Conservation (phyloP, 2,329 filamentous ascomycete genomes). For the Aspergillus nomiae region DNA sequence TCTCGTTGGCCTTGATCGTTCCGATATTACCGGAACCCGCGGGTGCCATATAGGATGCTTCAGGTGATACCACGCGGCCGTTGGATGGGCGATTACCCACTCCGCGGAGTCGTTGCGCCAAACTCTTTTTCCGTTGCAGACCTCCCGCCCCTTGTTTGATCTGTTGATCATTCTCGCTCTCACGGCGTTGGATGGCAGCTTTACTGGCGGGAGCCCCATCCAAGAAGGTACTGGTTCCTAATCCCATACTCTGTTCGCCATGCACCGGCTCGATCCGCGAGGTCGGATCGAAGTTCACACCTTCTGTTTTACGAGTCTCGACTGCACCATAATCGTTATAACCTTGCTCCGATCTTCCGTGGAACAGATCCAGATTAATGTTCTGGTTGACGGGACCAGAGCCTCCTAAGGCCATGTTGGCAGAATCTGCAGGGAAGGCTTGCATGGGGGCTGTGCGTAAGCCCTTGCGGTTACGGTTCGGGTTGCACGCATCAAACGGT, state of each 20-base stretch:
- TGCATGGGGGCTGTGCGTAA: conserved; percentile 88
- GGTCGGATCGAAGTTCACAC: conserved; percentile 65
- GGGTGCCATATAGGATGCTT: conserved; percentile 41
- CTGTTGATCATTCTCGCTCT: conserved; percentile 65
- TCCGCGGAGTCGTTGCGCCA: conserved; percentile 86
- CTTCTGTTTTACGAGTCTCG: conserved; percentile 36
- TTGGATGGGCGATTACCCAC: conserved; percentile 66
- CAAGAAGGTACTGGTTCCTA: conserved; percentile 93
- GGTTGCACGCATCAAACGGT: conserved; percentile 94
- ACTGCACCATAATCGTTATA: conserved; percentile 69
- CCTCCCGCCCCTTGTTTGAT: conserved; percentile 53
- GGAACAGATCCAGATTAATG: conserved; percentile 83
- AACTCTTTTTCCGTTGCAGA: conserved; percentile 86
- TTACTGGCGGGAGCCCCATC: conserved; percentile 89
- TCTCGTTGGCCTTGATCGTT: conserved; percentile 47
- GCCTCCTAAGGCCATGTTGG: conserved; percentile 90
- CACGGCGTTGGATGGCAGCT: conserved; percentile 72
- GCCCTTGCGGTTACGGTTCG: conserved; percentile 85
- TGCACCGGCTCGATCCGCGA: conserved; percentile 72
- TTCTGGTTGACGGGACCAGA: conserved; percentile 79
- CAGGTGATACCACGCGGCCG: conserved; percentile 61
- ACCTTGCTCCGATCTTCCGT: conserved; percentile 82
- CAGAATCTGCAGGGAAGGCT: conserved; percentile 88
- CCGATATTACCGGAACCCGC: conserved; percentile 36
- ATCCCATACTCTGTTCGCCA: conserved; percentile 77